These are phyloP conservation scores for Xylaria sp. DNA, from an alignment of 495 filamentous ascomycete species.

Conservation along the genomic window DNA sequence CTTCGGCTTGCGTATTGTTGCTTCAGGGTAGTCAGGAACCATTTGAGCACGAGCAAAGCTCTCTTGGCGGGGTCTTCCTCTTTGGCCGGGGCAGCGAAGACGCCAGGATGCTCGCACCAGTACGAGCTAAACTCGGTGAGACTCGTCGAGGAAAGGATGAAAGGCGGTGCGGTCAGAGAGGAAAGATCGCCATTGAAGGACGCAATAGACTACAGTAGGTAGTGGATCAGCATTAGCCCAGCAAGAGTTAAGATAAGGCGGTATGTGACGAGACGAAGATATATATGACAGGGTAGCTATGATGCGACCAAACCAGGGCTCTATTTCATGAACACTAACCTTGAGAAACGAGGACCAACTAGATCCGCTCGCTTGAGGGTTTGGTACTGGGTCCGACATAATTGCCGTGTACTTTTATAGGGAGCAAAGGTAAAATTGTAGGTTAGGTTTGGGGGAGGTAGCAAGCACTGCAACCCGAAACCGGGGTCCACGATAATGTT, in stretches of 20 bases:
- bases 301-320: neutral
- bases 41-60: slow-evolving; percentile 87
- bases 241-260: neutral
- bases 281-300: neutral
- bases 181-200: slow-evolving; percentile 97
- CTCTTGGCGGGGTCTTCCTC: slow-evolving; percentile 85
- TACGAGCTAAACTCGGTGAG: slow-evolving; percentile 95
- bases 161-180: slow-evolving; percentile 91
- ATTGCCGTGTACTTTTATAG: neutral
- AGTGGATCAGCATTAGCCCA: neutral
- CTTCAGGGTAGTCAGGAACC: slow-evolving; percentile 96
- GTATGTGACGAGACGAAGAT: slow-evolving; percentile 1
- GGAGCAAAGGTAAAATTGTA: neutral
- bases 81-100: slow-evolving; percentile 84
- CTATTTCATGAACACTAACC: slow-evolving; percentile 38
- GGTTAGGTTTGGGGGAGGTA: neutral
- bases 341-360: slow-evolving; percentile 62
- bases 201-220: slow-evolving; percentile 76
- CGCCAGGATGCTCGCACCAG: slow-evolving; percentile 91
- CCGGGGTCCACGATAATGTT: slow-evolving; percentile 11
- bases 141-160: slow-evolving; percentile 91
- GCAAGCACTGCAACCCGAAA: neutral
- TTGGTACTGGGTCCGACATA: slow-evolving; percentile 39
- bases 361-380: slow-evolving; percentile 46
- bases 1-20: slow-evolving; percentile 92